These are phyloP conservation scores for Cyberlindnera mrakii DNA, from an alignment of 805 yeast species.

Conservation along the genomic window DNA sequence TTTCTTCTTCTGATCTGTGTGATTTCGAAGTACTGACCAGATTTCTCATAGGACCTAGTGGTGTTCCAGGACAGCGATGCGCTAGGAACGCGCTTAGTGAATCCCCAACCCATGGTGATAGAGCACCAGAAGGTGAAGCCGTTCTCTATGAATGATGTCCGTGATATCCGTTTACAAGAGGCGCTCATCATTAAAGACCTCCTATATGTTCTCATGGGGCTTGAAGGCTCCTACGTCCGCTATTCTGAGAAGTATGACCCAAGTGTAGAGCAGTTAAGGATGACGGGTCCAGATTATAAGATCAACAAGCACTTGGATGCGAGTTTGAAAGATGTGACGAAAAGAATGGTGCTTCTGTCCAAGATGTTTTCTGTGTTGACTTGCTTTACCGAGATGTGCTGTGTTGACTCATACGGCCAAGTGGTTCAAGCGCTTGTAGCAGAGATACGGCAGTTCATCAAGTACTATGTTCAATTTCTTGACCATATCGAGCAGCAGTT, in stretches of 20 bases:
- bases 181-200: constrained; percentile 67
- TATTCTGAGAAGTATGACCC: constrained; percentile 60
- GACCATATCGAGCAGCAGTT: constrained; percentile 49
- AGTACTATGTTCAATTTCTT: constrained; percentile 29
- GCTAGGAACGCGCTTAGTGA: constrained; percentile 26
- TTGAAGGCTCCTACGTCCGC: constrained; percentile 73
- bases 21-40: neutral
- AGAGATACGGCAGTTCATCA: constrained; percentile 43
- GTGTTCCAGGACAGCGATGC: constrained; percentile 16
- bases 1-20: neutral
- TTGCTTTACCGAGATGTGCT: constrained; percentile 56
- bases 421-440: constrained; percentile 69
- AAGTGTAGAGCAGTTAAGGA: constrained; percentile 28
- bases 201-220: constrained; percentile 58
- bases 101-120: constrained; percentile 29
- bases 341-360: constrained; percentile 55
- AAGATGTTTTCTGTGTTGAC: constrained; percentile 53
- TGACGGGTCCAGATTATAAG: constrained; percentile 70
- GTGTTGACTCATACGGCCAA: constrained; percentile 53
- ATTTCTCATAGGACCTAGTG: constrained; percentile 20
- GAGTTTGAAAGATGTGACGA: constrained; percentile 63
- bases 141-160: constrained; percentile 39
- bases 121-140: constrained; percentile 31
- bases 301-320: constrained; percentile 69
- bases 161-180: constrained; percentile 58